Conservation (phyloP, 108 stramenopile genomes). For the Skeletonema menzelii region DNA sequence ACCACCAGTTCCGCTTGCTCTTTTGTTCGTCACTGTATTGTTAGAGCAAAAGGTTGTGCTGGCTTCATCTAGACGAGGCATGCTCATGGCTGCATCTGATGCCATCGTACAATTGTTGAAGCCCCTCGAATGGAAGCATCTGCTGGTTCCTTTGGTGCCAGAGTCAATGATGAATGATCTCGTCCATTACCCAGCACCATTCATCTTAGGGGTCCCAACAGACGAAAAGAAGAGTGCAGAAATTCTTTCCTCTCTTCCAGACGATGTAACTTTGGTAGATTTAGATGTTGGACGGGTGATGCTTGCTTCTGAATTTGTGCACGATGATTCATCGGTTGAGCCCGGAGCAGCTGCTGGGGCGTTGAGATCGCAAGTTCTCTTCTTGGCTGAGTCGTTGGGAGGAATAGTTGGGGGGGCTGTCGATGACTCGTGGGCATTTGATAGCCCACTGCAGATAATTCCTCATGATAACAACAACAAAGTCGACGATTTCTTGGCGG, state of each 20-base stretch:
- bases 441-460: slow-evolving; percentile 44
- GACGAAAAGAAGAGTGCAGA: slow-evolving; percentile 64
- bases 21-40: slow-evolving; percentile 69
- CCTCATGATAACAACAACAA: neutral
- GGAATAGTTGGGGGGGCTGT: slow-evolving; percentile 58
- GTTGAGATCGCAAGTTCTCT: slow-evolving; percentile 73
- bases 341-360: slow-evolving; percentile 36
- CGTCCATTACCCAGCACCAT: slow-evolving; percentile 88
- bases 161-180: slow-evolving; percentile 76
- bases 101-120: slow-evolving; percentile 56
- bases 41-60: slow-evolving; percentile 88
- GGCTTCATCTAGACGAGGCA: slow-evolving; percentile 70
- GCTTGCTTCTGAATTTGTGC: slow-evolving; percentile 64
- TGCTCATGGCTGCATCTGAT: slow-evolving; percentile 62
- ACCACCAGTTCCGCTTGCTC: slow-evolving; percentile 75
- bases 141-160: slow-evolving; percentile 79
- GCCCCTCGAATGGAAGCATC: slow-evolving; percentile 81
- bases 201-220: slow-evolving; percentile 76
- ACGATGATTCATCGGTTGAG: slow-evolving; percentile 34
- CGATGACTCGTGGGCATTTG: slow-evolving; percentile 67
- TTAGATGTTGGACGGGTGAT: slow-evolving; percentile 89
- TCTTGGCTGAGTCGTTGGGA: slow-evolving; percentile 76
- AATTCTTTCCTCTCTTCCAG: slow-evolving; percentile 66
- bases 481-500: slow-evolving; percentile 19
- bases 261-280: slow-evolving; percentile 86